Conservation (phyloP, 768 basidiomycete species). For the Lactarius vividus region DNA sequence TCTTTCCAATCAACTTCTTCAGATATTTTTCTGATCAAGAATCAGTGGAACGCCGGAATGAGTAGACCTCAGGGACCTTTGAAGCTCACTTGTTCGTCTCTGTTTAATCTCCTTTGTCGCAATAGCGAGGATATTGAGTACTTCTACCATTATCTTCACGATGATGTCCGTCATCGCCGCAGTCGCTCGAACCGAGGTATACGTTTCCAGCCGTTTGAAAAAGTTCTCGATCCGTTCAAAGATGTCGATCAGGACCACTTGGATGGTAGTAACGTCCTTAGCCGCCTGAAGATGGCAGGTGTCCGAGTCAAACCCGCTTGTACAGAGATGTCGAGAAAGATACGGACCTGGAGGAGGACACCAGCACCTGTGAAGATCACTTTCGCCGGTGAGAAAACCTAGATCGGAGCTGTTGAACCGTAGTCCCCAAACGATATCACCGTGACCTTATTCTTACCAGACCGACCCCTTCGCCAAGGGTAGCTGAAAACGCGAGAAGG, state of each 20-base stretch:
- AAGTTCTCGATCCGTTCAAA: background rate
- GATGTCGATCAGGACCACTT: background rate
- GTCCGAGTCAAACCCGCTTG: too few relatives aligned
- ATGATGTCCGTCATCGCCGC: background rate
- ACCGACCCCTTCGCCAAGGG: slow-evolving; percentile 1
- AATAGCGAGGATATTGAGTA: background rate
- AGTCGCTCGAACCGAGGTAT: background rate
- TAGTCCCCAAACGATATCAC: background rate
- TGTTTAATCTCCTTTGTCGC: slow-evolving; percentile 6
- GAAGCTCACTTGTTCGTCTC: background rate
- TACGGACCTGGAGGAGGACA: background rate
- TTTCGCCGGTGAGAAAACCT: slow-evolving; percentile 1
- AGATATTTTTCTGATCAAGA: background rate
- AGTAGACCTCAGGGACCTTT: accelerated
- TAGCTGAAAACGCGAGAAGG: slow-evolving; percentile 3
- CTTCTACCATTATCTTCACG: slow-evolving; percentile 4
- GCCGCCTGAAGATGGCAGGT: background rate
- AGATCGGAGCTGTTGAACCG: too few relatives aligned
- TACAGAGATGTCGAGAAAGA: background rate
- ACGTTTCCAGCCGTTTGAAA: background rate
- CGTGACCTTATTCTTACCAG: background rate
- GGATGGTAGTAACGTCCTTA: background rate
- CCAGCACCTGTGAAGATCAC: slow-evolving; percentile 6
- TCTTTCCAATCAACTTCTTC: background rate
- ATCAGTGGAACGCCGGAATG: background rate